A percentile compares a stretch with the other conserved stretches of the same genome.
These are phyloP conservation scores for Fagus crenata DNA, from an alignment of 306 rosid genomes.

Conservation along the genomic window DNA sequence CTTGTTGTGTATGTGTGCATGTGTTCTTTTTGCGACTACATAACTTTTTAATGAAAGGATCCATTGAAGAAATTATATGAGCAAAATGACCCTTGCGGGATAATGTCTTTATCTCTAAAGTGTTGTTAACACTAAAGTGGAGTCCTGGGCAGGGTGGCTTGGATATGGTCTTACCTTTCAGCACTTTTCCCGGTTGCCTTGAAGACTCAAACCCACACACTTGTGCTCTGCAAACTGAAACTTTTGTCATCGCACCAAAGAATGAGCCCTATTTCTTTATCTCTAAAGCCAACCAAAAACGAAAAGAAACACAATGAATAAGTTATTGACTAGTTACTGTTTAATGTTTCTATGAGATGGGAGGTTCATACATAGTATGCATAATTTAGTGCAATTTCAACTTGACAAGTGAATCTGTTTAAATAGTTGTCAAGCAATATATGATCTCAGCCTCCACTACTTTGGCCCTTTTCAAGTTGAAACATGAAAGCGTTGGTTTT, in stretches of 20 bases:
- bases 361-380: neutral
- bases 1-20: slow-evolving; percentile 7
- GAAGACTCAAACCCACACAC: neutral
- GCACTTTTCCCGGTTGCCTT: neutral
- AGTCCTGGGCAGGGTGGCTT: too few relatives aligned
- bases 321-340: neutral
- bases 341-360: neutral
- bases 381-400: neutral
- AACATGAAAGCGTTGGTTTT: neutral
- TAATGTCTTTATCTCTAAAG: neutral
- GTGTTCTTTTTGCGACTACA: slow-evolving; percentile 11
- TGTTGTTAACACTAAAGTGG: neutral
- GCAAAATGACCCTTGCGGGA: neutral
- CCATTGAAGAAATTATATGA: neutral
- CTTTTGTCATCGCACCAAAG: neutral
- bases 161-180: neutral
- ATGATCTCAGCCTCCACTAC: neutral
- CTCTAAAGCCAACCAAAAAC: neutral
- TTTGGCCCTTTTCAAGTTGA: neutral
- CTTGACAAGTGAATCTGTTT: neutral
- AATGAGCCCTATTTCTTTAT: neutral
- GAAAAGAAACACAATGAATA: neutral
- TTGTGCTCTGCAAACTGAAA: neutral
- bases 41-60: neutral
- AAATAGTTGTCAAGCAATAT: neutral